Evolutionary conservation across 371 early-diverging fungal genomes (phyloP).

Genomic region (Mucor racemosus): DNA sequence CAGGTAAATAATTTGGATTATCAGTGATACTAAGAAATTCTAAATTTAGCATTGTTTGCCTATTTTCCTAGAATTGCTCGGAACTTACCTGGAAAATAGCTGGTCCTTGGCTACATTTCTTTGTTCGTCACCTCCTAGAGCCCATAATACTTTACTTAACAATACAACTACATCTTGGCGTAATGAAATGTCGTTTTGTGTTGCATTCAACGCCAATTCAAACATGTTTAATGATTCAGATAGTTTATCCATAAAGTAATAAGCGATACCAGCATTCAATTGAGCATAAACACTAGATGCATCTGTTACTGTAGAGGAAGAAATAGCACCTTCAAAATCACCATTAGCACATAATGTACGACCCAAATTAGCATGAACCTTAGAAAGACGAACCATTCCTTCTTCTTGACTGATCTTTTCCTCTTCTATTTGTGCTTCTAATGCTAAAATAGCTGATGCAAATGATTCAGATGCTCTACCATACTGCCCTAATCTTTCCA

Average conservation of each 20-base stretch:
- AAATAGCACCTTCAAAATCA: conserved; percentile 55
- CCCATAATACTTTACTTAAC: conserved; percentile 88
- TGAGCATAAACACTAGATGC: conserved; percentile 52
- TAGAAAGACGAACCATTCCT: conserved; percentile 30
- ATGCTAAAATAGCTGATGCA: conserved; percentile 57
- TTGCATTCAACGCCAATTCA: conserved; percentile 69
- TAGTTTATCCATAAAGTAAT: conserved; percentile 74
- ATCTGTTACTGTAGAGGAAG: conserved; percentile 39
- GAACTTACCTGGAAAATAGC: conserved; percentile 63
- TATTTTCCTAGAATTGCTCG: conserved; percentile 25
- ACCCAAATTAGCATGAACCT: conserved; percentile 63
- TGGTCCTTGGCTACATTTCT: conserved; percentile 80
- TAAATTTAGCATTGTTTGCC: conserved; percentile 27
- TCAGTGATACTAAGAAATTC: conserved; percentile 52
- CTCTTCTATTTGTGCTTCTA: conserved; percentile 45
- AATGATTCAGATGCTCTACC: conserved; percentile 73
- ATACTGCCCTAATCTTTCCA: conserved; percentile 74
- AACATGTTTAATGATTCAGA: conserved; percentile 73
- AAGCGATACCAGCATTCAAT: conserved; percentile 76
- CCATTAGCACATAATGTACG: conserved; percentile 64
- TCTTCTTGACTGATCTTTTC: conserved; percentile 23
- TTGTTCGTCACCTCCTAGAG: conserved; percentile 81
- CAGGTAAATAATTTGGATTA: conserved; percentile 62
- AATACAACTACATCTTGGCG: conserved; percentile 71
- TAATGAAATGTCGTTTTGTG: conserved; percentile 52